A percentile compares a stretch with the other conserved stretches of the same genome.
Conservation (phyloP, 1,284 basidiomycete species). For the Leucoagaricus sp. region DNA sequence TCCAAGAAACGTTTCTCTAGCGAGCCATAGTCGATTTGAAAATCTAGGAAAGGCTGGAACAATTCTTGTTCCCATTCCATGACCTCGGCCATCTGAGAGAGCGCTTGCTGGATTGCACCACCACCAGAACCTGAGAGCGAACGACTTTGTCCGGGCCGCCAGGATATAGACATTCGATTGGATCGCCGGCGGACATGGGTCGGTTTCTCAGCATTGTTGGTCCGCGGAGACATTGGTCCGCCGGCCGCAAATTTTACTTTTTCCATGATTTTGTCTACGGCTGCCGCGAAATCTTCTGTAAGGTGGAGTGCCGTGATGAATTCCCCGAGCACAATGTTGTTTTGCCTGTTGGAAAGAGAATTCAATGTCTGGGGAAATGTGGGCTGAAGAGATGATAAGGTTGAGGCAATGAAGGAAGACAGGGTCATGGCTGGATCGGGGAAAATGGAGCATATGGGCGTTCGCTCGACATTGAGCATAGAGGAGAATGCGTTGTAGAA, state of each 20-base stretch:
- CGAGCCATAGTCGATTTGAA: constrained; percentile 79
- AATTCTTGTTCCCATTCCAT: constrained; percentile 86
- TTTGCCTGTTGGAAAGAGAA: constrained; percentile 63
- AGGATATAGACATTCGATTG: constrained; percentile 73
- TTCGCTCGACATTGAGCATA: constrained; percentile 71
- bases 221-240: constrained; percentile 28
- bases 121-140: constrained; percentile 26
- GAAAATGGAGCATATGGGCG: constrained; percentile 80
- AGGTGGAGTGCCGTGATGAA: constrained; percentile 71
- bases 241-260: constrained; percentile 57
- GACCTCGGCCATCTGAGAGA: constrained; percentile 37
- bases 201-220: constrained; percentile 24
- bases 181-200: constrained; percentile 51
- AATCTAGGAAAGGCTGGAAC: constrained; percentile 91
- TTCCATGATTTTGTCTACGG: constrained; percentile 75
- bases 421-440: constrained; percentile 76
- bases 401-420: constrained; percentile 79
- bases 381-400: constrained; percentile 77
- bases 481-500: constrained; percentile 74
- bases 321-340: constrained; percentile 62
- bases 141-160: constrained; percentile 48
- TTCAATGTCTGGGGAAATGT: constrained; percentile 78
- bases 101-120: constrained; percentile 18
- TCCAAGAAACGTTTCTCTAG: constrained; percentile 75
- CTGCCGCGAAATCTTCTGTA: constrained; percentile 80